These are phyloP conservation scores for Blepharisma japonicum DNA, from an alignment of 73 alveolate genomes.

Conservation along the genomic window DNA sequence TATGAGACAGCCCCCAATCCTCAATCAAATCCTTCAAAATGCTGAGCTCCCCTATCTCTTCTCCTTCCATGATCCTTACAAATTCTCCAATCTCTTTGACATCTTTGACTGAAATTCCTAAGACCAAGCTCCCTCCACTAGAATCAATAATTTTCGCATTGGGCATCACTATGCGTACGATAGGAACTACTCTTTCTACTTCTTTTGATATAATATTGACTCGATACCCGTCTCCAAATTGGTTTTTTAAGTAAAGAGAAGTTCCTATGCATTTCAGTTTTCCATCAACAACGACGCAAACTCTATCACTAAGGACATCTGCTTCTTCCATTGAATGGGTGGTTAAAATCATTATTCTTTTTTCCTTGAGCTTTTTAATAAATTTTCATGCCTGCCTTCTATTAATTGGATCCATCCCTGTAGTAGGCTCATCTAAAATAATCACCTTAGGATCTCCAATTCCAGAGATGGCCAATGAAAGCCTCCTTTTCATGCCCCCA, in stretches of 20 bases:
- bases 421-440: slow-evolving; percentile 88
- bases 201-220: slow-evolving; percentile 42
- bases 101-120: slow-evolving; percentile 32
- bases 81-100: slow-evolving; percentile 44
- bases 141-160: slow-evolving; percentile 57
- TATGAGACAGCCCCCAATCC: slow-evolving; percentile 82
- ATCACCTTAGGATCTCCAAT: slow-evolving; percentile 83
- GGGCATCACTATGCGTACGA: slow-evolving; percentile 44
- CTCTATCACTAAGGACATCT: slow-evolving; percentile 93
- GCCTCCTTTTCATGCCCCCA: slow-evolving; percentile 97
- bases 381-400: slow-evolving; percentile 79
- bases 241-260: slow-evolving; percentile 86
- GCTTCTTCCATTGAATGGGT: slow-evolving; percentile 99
- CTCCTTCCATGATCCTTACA: slow-evolving; percentile 49
- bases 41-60: slow-evolving; percentile 26
- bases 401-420: slow-evolving; percentile 91
- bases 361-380: slow-evolving; percentile 66
- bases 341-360: slow-evolving; percentile 88
- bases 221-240: slow-evolving; percentile 81
- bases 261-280: slow-evolving; percentile 92
- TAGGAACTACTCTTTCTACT: slow-evolving; percentile 38
- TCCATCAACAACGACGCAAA: slow-evolving; percentile 94
- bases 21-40: slow-evolving; percentile 34
- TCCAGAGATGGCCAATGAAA: slow-evolving; percentile 88
- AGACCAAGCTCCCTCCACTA: slow-evolving; percentile 73